Base-by-base conservation (phyloP, 2,329 filamentous ascomycete species). In the Ceratocystis huliohia region DNA sequence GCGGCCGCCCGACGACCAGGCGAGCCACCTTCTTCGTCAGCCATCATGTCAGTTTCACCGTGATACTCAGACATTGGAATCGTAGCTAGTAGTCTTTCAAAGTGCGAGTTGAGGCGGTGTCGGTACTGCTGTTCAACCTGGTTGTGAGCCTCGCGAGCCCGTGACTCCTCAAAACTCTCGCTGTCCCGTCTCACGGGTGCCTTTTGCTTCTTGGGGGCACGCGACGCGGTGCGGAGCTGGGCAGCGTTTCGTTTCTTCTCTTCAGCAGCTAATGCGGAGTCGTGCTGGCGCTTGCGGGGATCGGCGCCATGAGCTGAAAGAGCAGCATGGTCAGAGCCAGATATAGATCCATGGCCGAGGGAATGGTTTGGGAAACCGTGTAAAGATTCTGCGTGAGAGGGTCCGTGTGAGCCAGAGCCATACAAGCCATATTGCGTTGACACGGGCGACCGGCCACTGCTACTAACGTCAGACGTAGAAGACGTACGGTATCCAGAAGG, bases 61-160 rank as follows among this genome's bases (percentile, higher is more conserved):
- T 72, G 70, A 45, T 69, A 61, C 56, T 70, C 71, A 37, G 70
- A 48, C 65, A 75, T 70, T 1, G 77, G 77, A 0, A 80, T 73
- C 0, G 76, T 75, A 46, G 74, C 73, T 1, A 79, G 73, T 13
- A 80, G 75, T 56, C 73, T 73, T 70, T 78, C 77, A 66, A 79
- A 80, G 70, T 80, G 76, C 1, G 73, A 72, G 68, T 79, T 80
- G 44, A 80, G 75, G 28, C 78, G 73, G 72, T 79, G 78, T 45
- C 78, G 76, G 72, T 80, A 80, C 70, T 79, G 77, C 70, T 79
- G 78, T 72, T 80, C 78, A 7, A 79, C 78, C 63, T 78, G 75
- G 71, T 80, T 80, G 70, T 80, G 78, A 57, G 72, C 72, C 64
- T 71, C 73, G 15, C 73, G 70, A 1, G 72, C 69, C 65, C 72